Evolutionary conservation across 768 basidiomycete species (phyloP).

Genomic region (Russula emetica): DNA sequence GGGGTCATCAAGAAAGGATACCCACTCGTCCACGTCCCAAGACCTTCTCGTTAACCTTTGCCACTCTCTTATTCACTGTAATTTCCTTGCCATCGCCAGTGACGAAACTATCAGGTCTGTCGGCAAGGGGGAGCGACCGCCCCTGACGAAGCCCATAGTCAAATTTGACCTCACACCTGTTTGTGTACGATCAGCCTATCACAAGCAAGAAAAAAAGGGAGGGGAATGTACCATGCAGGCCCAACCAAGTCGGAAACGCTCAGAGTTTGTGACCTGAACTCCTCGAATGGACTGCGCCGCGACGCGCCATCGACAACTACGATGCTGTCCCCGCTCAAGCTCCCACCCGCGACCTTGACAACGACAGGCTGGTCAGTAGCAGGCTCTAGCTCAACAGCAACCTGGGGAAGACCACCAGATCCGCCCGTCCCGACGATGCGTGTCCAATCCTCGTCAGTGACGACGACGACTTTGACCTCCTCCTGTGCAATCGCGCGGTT

Average conservation of each 20-base stretch:
- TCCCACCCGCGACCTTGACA: constrained; percentile 14
- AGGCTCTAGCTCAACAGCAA: constrained; percentile 19
- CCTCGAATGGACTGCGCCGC: constrained; percentile 22
- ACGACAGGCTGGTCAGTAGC: constrained; percentile 20
- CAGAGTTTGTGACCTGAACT: constrained; percentile 9
- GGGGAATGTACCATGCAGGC: constrained; percentile 25
- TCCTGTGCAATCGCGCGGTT: background rate
- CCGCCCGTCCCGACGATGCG: background rate
- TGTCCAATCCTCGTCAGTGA: background rate
- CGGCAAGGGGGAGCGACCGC: constrained; percentile 45
- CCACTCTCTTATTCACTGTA: constrained; percentile 46
- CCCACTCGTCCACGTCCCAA: constrained; percentile 55
- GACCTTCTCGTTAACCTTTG: constrained; percentile 50
- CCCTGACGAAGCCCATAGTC: constrained; percentile 68
- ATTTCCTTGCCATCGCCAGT: constrained; percentile 60
- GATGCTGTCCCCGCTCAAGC: background rate
- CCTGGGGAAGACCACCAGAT: constrained; percentile 23
- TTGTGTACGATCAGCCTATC: too few species aligned
- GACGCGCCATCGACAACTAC: background rate
- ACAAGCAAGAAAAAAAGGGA: background rate
- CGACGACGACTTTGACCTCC: background rate
- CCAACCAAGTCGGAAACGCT: constrained; percentile 28
- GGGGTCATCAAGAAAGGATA: background rate
- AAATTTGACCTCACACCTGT: constrained; percentile 78
- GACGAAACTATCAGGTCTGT: constrained; percentile 53